Evolutionary conservation across 2,329 filamentous ascomycete species (phyloP), one percentile per base, ranked within the genome.

Genomic region (Aspergillus sp.): DNA sequence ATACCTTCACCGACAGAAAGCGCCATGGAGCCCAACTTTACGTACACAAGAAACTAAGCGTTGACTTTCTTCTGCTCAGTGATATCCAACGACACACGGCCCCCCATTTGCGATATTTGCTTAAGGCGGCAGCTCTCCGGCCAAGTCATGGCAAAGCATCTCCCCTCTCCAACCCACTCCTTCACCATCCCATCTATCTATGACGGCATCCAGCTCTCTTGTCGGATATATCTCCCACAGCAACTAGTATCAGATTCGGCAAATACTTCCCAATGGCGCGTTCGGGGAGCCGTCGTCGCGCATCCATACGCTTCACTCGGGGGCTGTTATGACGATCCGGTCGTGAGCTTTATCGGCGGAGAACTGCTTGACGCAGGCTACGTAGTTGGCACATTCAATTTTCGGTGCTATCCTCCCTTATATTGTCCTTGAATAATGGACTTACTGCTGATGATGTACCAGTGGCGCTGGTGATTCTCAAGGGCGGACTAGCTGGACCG

Each of bases 301-400:
- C 95, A 98, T 73, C 93, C 95, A 0, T 98, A 98, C 70, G 91
- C 91, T 35, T 88, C 91, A 0, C 79, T 98, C 52, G 95, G 95
- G 4, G 95, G 93, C 5, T 87, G 81, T 72, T 95, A 87, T 70
- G 90, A 98, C 70, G 93, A 98, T 70, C 83, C 84, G 0, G 82
- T 96, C 0, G 88, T 98, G 1, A 81, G 84, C n/a, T 79, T 85
- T 8, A 76, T 90, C 3, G 85, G 84, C 0, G 77, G 79, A 2
- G 82, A 88, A 57, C 79, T 96, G 46, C 73, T 96, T n/a, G 78
- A 82, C 4, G 76, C 81, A 52, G 90, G 90, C 1, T 96, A 86
- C 67, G 72, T 96, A 1, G 89, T 97, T 2, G 88, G 84, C 7
- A 96, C 91, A 0, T 97, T 98, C 75, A 97, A 98, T 70, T 97